Evolutionary conservation across 345 rosid genomes (phyloP), one percentile per base, ranked within the genome.

Genomic region (Rhodamnia argentea): DNA sequence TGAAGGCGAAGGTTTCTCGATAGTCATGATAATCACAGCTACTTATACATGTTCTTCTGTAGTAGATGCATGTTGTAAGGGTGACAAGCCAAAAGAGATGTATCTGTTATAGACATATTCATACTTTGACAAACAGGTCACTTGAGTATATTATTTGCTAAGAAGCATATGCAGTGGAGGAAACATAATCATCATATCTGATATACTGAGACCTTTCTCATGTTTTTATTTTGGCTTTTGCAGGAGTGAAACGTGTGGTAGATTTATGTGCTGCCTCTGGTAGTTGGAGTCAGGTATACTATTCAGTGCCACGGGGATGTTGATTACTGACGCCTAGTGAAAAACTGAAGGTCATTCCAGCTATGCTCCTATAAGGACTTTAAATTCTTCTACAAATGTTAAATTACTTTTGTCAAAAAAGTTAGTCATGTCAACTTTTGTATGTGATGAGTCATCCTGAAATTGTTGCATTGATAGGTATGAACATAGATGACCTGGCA

Each of bases 251-350:
- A 89, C 95, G 94, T n/a, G 98, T 92, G 85, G 99, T 97, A 18
- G 99, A 97, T 93, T 91, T 96, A 86, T 96, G 99, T 89, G 99
- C 99, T 87, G 99, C 99, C 74, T 99, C 99, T 70, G 99, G 99
- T 90, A 96, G 99, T 90, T 95, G 99, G 98, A 95, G 99, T 89
- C 99, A 97, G 97, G 99, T 96, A 91, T 32, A n/a, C 37, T 83
- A 37, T 18, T n/a, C 18, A 60, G 44, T 42, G 44, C 44, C 44
- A 42, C 5, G 44, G 44, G 57, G 42, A 4, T 50, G 55, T 40
- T 64, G 27, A 50, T 51, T 55, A 6, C 7, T 53, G 84, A 81
- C 47, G 64, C 64, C 82, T 78, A n/a, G 50, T 75, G 83, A 47
- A 53, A 54, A 82, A 52, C 52, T 82, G 40, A 51, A 64, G 20